phyloP scores from a whole-genome alignment of 2,329 filamentous ascomycete species.

The Bipolaris cookei region DNA sequence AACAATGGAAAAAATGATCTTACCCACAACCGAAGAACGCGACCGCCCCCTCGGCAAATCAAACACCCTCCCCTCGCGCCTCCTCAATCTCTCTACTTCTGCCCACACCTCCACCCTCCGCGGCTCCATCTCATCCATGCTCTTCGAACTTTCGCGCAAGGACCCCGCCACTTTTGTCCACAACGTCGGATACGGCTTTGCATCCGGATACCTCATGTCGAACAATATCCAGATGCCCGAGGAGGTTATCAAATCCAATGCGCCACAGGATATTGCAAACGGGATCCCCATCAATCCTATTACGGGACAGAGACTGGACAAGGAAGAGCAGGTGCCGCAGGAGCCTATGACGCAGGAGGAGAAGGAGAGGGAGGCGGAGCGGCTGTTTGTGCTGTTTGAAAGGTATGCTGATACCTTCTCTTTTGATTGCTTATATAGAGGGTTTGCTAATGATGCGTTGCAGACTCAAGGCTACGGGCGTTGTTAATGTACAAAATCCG shows the following conservation, averaged over 20 bases:
- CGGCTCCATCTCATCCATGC: conserved; percentile 74
- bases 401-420: conserved; percentile 58
- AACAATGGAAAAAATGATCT: conserved; percentile 69
- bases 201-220: conserved; percentile 85
- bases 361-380: conserved; percentile 89
- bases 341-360: conserved; percentile 88
- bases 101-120: conserved; percentile 74
- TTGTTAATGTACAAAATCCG: conserved; percentile 80
- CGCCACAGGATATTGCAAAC: conserved; percentile 36
- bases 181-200: conserved; percentile 94
- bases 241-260: conserved; percentile 64
- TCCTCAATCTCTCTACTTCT: conserved; percentile 79
- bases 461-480: conserved; percentile 73
- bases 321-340: conserved; percentile 64
- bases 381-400: conserved; percentile 89
- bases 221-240: conserved; percentile 80
- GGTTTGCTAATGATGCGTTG: conserved; percentile 9
- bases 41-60: conserved; percentile 77
- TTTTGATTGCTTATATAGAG: not conserved
- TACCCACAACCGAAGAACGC: conserved; percentile 80
- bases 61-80: conserved; percentile 73
- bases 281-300: conserved; percentile 73
- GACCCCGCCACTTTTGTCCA: conserved; percentile 81
- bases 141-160: conserved; percentile 86
- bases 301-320: conserved; percentile 80